phyloP scores from a whole-genome alignment of 805 yeast genomes.

The Komagataella populi region DNA sequence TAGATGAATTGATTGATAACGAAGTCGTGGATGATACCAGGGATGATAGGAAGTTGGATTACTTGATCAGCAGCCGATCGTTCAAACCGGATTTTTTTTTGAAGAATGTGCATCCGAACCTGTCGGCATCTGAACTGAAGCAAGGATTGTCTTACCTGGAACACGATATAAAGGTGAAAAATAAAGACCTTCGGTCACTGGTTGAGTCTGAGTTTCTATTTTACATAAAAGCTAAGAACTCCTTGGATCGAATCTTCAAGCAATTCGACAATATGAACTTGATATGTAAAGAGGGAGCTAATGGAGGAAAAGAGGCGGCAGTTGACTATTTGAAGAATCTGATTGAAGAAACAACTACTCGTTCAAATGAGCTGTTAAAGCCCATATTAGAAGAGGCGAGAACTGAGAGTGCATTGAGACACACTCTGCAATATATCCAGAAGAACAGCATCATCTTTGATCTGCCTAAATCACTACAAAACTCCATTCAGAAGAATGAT shows the following conservation, averaged over 20 bases:
- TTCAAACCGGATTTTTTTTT: constrained; percentile 47
- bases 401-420: constrained; percentile 32
- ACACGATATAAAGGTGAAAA: constrained; percentile 30
- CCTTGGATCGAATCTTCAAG: constrained; percentile 44
- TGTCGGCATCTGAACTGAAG: constrained; percentile 35
- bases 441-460: constrained; percentile 40
- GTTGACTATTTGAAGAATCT: constrained; percentile 16
- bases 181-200: constrained; percentile 32
- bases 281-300: constrained; percentile 5
- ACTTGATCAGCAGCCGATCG: constrained; percentile 39
- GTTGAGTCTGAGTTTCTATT: constrained; percentile 48
- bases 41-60: constrained; percentile 23
- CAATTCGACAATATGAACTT: constrained; percentile 27
- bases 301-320: neutral
- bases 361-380: constrained; percentile 36
- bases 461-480: constrained; percentile 35
- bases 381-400: constrained; percentile 42
- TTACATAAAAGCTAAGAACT: constrained; percentile 52
- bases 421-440: constrained; percentile 36
- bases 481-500: constrained; percentile 31
- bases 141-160: constrained; percentile 35
- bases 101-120: constrained; percentile 39
- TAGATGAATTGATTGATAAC: constrained; percentile 24
- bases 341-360: constrained; percentile 32
- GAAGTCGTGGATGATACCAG: constrained; percentile 23